phyloP scores from a whole-genome alignment of 1,284 basidiomycete genomes.

The Puccinia triticina region DNA sequence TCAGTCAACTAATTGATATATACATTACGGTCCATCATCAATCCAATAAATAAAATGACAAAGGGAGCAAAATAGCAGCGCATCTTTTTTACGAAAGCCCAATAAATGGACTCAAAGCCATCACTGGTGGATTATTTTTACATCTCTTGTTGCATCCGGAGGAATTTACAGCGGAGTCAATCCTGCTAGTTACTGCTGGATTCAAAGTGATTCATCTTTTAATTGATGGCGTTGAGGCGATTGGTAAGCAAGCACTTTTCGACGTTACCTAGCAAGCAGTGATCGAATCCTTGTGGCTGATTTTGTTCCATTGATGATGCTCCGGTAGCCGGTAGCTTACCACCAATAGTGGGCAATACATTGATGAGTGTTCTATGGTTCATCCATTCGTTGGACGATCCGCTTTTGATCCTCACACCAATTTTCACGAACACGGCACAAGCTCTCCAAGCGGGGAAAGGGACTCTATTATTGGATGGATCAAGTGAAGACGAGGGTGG shows the following conservation, averaged over 20 bases:
- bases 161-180: constrained; percentile 46
- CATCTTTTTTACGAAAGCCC: constrained; percentile 35
- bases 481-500: constrained; percentile 40
- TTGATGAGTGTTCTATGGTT: constrained; percentile 45
- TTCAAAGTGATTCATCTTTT: constrained; percentile 46
- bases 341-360: constrained; percentile 25
- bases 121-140: constrained; percentile 44
- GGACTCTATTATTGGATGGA: not conserved
- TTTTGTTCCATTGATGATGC: not conserved
- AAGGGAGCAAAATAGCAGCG: constrained; percentile 29
- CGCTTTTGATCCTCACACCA: constrained; percentile 49
- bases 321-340: constrained; percentile 40
- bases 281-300: not conserved
- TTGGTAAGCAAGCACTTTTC: constrained; percentile 19
- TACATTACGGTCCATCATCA: not conserved
- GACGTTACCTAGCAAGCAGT: not conserved
- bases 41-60: not conserved
- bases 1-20: constrained; percentile 16
- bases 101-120: constrained; percentile 46
- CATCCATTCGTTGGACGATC: constrained; percentile 49
- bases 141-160: constrained; percentile 40
- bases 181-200: constrained; percentile 45
- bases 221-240: constrained; percentile 43
- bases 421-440: constrained; percentile 51
- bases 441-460: constrained; percentile 35